phyloP scores from a whole-genome alignment of 305 asterid species.

The Fraxinus dipetala region DNA sequence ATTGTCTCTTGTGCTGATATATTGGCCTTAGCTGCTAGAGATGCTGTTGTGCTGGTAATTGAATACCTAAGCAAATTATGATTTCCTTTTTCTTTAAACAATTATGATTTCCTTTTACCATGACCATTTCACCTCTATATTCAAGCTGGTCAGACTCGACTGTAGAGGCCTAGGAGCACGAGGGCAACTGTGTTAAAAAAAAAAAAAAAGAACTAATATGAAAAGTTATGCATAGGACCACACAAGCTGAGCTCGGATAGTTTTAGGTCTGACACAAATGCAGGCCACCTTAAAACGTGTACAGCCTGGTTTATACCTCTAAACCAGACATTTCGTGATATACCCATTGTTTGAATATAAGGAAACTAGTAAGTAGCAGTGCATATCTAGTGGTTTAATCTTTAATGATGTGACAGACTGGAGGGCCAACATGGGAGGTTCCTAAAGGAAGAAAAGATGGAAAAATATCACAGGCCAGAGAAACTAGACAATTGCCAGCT shows the following conservation, averaged over 20 bases:
- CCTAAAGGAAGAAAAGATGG: slow-evolving; percentile 84
- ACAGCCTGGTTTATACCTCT: neutral
- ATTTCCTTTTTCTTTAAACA: neutral
- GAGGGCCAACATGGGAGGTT: slow-evolving; percentile 76
- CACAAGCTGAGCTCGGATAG: neutral
- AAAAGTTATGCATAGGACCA: neutral
- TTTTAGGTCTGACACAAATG: neutral
- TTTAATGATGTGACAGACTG: slow-evolving; percentile 21
- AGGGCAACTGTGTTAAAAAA: neutral
- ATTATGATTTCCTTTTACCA: neutral
- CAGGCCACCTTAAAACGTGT: neutral
- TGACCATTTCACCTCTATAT: neutral
- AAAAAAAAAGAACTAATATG: neutral
- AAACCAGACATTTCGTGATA: neutral
- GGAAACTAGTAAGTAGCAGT: neutral
- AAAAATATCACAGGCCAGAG: slow-evolving; percentile 61
- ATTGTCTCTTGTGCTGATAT: slow-evolving; percentile 78
- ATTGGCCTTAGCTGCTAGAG: slow-evolving; percentile 80
- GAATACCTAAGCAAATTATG: neutral
- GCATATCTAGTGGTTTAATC: neutral
- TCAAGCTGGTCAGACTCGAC: neutral
- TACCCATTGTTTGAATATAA: neutral
- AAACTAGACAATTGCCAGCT: slow-evolving; percentile 54
- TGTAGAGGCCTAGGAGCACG: neutral
- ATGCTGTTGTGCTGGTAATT: slow-evolving; percentile 48